phyloP scores from a whole-genome alignment of 1,284 basidiomycete species.

The Vanrija pseudolonga region DNA sequence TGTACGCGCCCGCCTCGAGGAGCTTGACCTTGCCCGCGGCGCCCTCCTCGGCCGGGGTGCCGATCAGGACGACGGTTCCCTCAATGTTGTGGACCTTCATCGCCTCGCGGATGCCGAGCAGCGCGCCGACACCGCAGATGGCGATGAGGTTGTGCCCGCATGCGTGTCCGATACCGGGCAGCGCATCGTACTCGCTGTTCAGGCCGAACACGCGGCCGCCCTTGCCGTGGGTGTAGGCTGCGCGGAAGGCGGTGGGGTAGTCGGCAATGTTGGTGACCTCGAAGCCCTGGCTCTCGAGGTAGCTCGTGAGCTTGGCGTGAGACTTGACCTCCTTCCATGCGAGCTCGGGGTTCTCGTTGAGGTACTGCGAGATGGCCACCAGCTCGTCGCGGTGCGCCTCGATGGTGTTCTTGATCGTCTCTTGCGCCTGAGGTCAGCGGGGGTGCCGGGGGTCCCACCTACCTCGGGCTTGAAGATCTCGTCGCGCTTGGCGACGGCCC shows the following conservation, averaged over 20 bases:
- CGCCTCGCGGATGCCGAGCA: slow-evolving; percentile 65
- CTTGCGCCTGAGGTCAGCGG: slow-evolving; percentile 8
- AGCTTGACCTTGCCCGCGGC: slow-evolving; percentile 73
- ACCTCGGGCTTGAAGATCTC: too few relatives aligned
- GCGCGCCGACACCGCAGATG: slow-evolving; percentile 70
- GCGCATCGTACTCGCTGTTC: slow-evolving; percentile 59
- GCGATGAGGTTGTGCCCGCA: slow-evolving; percentile 87
- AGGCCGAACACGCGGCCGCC: slow-evolving; percentile 62
- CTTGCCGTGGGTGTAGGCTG: slow-evolving; percentile 57
- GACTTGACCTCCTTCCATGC: slow-evolving; percentile 34
- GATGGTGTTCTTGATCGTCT: slow-evolving; percentile 13
- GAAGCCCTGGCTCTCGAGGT: slow-evolving; percentile 33
- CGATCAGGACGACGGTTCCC: slow-evolving; percentile 72
- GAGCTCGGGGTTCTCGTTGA: slow-evolving; percentile 43
- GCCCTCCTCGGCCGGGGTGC: slow-evolving; percentile 81
- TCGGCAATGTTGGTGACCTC: slow-evolving; percentile 43
- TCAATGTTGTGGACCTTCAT: slow-evolving; percentile 62
- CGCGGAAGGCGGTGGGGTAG: slow-evolving; percentile 62
- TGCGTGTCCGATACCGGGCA: slow-evolving; percentile 62
- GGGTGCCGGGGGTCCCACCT: background rate
- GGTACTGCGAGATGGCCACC: slow-evolving; percentile 39
- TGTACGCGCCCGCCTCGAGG: slow-evolving; percentile 66
- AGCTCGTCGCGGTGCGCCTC: slow-evolving; percentile 19
- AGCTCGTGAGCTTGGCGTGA: slow-evolving; percentile 25
- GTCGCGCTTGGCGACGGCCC: too few relatives aligned